These are phyloP conservation scores for Candida morakotiae DNA, from an alignment of 805 yeast species.

Conservation along the genomic window DNA sequence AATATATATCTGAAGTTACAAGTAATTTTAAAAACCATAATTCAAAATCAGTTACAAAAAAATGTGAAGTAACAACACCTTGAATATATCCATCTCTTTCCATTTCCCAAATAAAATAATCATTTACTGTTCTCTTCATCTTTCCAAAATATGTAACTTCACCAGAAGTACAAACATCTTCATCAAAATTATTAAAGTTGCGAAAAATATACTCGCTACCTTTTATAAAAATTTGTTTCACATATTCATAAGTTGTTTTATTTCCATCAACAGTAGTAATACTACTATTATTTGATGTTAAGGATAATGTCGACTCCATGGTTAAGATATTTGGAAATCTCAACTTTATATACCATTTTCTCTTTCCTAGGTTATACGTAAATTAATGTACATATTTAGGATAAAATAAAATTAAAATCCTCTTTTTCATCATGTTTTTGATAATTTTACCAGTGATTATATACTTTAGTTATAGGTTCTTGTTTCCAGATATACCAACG, in stretches of 20 bases:
- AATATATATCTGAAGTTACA: constrained; percentile 17
- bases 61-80: constrained; percentile 28
- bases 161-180: background rate
- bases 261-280: constrained; percentile 5
- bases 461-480: constrained; percentile 1
- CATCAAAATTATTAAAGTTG: constrained; percentile 5
- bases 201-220: constrained; percentile 15
- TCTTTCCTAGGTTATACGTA: constrained; percentile 2
- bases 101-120: constrained; percentile 17
- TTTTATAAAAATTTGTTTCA: constrained; percentile 20
- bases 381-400: constrained; percentile 2
- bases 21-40: constrained; percentile 30
- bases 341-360: constrained; percentile 1
- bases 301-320: constrained; percentile 8
- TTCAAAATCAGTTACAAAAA: constrained; percentile 22
- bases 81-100: constrained; percentile 5
- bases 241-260: constrained; percentile 21
- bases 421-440: constrained; percentile 2
- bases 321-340: background rate
- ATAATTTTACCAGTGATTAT: constrained; percentile 2
- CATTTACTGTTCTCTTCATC: constrained; percentile 2
- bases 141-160: constrained; percentile 1
- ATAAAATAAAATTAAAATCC: constrained; percentile 1
- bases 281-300: constrained; percentile 5
- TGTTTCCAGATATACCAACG: constrained; percentile 57